A percentile compares a stretch with the other conserved stretches of the same genome.
These are phyloP conservation scores for Globisporangium cylindrosporum DNA, from an alignment of 352 stramenopile species.

Conservation along the genomic window DNA sequence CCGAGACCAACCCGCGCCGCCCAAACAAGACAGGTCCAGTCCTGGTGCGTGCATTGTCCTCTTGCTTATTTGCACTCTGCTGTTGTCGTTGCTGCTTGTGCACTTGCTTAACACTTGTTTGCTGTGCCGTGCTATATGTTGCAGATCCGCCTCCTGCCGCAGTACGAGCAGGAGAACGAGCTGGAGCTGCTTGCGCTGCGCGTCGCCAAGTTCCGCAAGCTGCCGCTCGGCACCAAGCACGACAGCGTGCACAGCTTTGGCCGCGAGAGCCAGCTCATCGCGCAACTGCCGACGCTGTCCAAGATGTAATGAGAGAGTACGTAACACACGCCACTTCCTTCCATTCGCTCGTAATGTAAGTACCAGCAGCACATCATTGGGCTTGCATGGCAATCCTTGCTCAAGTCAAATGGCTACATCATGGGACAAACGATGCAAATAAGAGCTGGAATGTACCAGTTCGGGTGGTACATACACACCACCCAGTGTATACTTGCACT, in stretches of 20 bases:
- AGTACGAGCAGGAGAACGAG: conserved; percentile 51
- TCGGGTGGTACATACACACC: no score
- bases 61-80: not conserved
- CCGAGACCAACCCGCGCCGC: conserved; percentile 14
- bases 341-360: not conserved
- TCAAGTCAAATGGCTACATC: no score
- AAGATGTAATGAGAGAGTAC: conserved; percentile 47
- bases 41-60: conserved; percentile 15
- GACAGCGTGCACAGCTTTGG: conserved; percentile 33
- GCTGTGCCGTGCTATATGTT: not conserved
- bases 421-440: no score
- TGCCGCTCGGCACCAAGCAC: conserved; percentile 34
- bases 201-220: conserved; percentile 73
- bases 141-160: conserved; percentile 34
- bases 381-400: no score
- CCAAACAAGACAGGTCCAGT: conserved; percentile 15
- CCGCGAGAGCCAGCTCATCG: conserved; percentile 59
- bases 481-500: no score
- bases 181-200: conserved; percentile 60
- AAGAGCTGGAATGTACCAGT: no score
- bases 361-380: not conserved
- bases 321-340: not conserved
- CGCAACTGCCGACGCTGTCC: conserved; percentile 61
- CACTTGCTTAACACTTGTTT: not conserved
- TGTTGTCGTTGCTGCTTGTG: conserved; percentile 6